These are phyloP conservation scores for Streptanthus diversifolius DNA, from an alignment of 345 rosid genomes.

Conservation along the genomic window DNA sequence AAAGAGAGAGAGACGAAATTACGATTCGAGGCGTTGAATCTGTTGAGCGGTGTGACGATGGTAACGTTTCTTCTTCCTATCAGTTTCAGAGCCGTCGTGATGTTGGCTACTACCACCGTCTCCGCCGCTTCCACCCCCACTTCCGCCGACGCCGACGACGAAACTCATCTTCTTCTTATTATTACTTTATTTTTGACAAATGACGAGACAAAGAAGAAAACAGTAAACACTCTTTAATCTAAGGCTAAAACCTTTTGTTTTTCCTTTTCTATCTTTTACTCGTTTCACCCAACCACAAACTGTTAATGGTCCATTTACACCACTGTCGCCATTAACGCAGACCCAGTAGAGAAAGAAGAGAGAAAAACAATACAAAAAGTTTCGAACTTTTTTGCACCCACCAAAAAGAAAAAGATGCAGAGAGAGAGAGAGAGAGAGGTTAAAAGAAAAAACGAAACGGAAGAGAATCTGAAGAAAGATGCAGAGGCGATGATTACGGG, in stretches of 20 bases:
- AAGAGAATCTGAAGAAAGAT: slow-evolving; percentile 33
- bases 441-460: slow-evolving; percentile 22
- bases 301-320: slow-evolving; percentile 33
- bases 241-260: not conserved
- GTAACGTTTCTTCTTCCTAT: slow-evolving; percentile 79
- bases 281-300: slow-evolving; percentile 35
- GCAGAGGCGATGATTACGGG: slow-evolving; percentile 31
- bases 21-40: slow-evolving; percentile 97
- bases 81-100: slow-evolving; percentile 61
- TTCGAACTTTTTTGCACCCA: slow-evolving; percentile 21
- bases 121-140: slow-evolving; percentile 59
- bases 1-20: not conserved
- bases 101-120: slow-evolving; percentile 68
- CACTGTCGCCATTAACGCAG: slow-evolving; percentile 31
- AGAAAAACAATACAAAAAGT: not conserved
- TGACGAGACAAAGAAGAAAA: not conserved
- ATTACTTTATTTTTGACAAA: not conserved
- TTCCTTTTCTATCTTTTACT: not conserved
- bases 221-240: slow-evolving; percentile 11
- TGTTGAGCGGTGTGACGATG: slow-evolving; percentile 96
- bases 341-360: slow-evolving; percentile 7
- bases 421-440: not conserved
- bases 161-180: slow-evolving; percentile 22
- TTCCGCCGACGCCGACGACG: slow-evolving; percentile 49
- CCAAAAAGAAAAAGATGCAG: not conserved